Evolutionary conservation across 1,284 basidiomycete species (phyloP).

Genomic region (Athelia sp.): DNA sequence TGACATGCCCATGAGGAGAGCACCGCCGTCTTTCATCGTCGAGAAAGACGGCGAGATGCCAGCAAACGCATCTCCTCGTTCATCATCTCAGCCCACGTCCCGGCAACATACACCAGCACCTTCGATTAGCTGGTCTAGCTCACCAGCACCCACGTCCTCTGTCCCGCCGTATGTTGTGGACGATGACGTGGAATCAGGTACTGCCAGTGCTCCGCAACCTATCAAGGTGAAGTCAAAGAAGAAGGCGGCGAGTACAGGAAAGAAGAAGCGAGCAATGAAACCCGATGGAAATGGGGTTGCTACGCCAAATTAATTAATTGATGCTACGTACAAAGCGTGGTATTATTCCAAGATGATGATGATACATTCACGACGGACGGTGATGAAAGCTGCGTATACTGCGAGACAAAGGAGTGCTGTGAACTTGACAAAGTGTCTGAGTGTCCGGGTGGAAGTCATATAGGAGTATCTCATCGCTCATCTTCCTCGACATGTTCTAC

Average conservation of each 20-base stretch:
- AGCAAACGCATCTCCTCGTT: conserved; percentile 34
- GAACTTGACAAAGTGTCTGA: not conserved
- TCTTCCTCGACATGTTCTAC: conserved; percentile 80
- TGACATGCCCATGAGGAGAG: conserved; percentile 26
- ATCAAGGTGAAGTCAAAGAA: conserved; percentile 75
- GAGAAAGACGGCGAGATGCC: conserved; percentile 88
- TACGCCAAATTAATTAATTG: conserved; percentile 17
- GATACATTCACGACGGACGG: conserved; percentile 8
- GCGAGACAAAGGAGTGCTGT: not conserved
- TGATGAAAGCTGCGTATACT: conserved; percentile 5
- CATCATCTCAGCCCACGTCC: conserved; percentile 14
- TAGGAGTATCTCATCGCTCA: conserved; percentile 30
- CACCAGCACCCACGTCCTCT: conserved; percentile 36
- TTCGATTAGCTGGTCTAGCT: conserved; percentile 28
- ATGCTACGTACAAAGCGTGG: not conserved
- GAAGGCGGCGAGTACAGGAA: conserved; percentile 44
- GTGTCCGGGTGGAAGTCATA: not conserved
- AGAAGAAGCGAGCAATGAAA: conserved; percentile 53
- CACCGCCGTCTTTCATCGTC: conserved; percentile 46
- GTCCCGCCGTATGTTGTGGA: conserved; percentile 58
- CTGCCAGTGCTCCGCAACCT: conserved; percentile 59
- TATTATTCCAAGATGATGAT: conserved; percentile 1
- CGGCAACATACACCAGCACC: conserved; percentile 20
- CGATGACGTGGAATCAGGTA: conserved; percentile 40
- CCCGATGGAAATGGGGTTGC: conserved; percentile 19